Conservation (phyloP, 1,139 yeast genomes). For the Citeromyces siamensis region DNA sequence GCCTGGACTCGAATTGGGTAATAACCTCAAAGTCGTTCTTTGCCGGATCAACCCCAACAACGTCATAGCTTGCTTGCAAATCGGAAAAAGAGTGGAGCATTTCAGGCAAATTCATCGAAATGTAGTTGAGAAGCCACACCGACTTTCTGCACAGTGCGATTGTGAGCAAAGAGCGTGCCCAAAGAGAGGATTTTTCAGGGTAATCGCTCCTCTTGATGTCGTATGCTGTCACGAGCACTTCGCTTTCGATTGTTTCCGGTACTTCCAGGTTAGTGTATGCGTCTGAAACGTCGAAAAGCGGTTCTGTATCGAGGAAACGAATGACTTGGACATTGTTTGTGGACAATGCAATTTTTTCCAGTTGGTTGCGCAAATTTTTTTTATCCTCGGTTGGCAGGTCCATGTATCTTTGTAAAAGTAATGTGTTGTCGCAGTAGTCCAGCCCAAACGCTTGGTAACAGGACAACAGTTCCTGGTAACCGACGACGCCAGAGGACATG, state of each 20-base stretch:
- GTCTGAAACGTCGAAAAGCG: conserved; percentile 32
- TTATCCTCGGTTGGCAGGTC: conserved; percentile 12
- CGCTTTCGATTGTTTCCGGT: conserved; percentile 61
- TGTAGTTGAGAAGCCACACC: conserved; percentile 29
- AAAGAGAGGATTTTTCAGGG: conserved; percentile 16
- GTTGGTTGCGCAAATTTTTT: conserved; percentile 19
- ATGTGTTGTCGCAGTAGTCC: conserved; percentile 17
- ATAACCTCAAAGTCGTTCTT: conserved; percentile 47
- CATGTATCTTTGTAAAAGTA: conserved; percentile 13
- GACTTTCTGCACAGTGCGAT: conserved; percentile 45
- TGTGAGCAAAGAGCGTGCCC: conserved; percentile 38
- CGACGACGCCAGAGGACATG: conserved; percentile 43
- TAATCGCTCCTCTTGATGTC: conserved; percentile 46
- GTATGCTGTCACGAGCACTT: conserved; percentile 59
- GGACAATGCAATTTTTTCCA: conserved; percentile 31
- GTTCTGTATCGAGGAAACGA: conserved; percentile 38
- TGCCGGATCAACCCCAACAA: conserved; percentile 28
- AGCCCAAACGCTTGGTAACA: conserved; percentile 47
- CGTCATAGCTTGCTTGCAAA: conserved; percentile 24
- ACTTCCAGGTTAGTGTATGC: conserved; percentile 56
- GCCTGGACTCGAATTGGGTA: conserved; percentile 36
- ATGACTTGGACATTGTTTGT: conserved; percentile 31
- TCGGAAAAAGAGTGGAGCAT: conserved; percentile 7
- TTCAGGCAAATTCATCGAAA: conserved; percentile 30
- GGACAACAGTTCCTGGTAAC: conserved; percentile 43